These are phyloP conservation scores for Penicillium herquei DNA, from an alignment of 495 filamentous ascomycete species.

Conservation along the genomic window DNA sequence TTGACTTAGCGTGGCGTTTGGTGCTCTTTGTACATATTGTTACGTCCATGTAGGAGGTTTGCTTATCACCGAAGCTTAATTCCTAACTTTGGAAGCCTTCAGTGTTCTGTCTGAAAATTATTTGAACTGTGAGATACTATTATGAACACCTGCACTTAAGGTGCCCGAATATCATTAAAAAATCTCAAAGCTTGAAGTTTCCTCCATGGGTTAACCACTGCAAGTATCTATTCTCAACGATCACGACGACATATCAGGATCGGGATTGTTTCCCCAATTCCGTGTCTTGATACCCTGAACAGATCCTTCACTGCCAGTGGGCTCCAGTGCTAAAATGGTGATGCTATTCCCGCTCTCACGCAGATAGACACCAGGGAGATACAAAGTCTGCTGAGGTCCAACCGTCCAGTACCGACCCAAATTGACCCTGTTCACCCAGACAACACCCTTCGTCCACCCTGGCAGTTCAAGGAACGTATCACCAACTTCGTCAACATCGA, in stretches of 20 bases:
- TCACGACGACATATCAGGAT: conserved; percentile 30
- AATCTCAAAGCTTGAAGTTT: no score
- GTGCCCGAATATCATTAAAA: no score
- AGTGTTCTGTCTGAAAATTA: no score
- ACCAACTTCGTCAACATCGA: conserved; percentile 25
- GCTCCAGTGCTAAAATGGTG: conserved; percentile 43
- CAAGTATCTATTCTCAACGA: neutral
- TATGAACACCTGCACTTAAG: no score
- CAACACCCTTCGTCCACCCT: conserved; percentile 41
- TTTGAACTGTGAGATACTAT: no score
- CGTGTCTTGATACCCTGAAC: conserved; percentile 32
- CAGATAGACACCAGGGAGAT: conserved; percentile 36
- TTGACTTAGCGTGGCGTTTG: no score
- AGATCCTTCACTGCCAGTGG: conserved; percentile 22
- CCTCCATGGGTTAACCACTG: neutral
- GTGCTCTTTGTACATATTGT: no score
- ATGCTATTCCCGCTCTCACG: conserved; percentile 33
- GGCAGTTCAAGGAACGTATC: conserved; percentile 45
- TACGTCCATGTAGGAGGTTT: no score
- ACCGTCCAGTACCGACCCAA: conserved; percentile 48
- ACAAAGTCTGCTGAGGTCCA: conserved; percentile 48
- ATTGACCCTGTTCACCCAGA: conserved; percentile 48
- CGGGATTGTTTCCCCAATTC: conserved; percentile 42
- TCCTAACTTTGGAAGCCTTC: no score
- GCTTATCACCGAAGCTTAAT: no score